Evolutionary conservation across 2,329 filamentous ascomycete genomes (phyloP), one percentile per base, ranked within the genome.

Genomic region (Purpureocillium lavendulum): DNA sequence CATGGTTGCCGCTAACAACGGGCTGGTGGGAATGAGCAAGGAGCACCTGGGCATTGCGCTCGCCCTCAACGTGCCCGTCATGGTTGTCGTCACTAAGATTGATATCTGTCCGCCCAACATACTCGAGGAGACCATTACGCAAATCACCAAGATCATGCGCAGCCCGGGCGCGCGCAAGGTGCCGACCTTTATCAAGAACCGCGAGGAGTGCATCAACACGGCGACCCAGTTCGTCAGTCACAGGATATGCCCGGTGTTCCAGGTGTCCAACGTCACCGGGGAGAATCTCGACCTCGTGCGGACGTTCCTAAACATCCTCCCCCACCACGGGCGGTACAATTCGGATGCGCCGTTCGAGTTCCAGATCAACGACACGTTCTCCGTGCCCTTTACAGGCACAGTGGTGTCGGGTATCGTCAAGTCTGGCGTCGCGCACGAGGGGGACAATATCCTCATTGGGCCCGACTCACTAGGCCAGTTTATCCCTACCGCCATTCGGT

Each of bases 1-100:
- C 35, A 98, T 98, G 92, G 92, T 98, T 1, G 92, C 92, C 11
- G 92, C 92, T 14, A 98, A 98, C 54, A 97, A 98, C 56, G 92
- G 92, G 4, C 70, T 98, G 34, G 86, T 97, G 35, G 92, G 92
- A 15, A 98, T 97, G 92, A 94, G 87, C 63, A 94, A 94, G 71
- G 92, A 98, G 67, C 92, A 98, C 61, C 69, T 98, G 4, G 92
- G 92, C 13, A 95, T 98, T 47, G 90, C 92, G 0, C 69, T 97
- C 26, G 89, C 92, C 1, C 70, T 98, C 38, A 97, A 97, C 55
- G 90, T 98, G 10, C 92, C 92, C 1, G 87, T 98, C 51, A 94
- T 98, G 87, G 89, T 97, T 4, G 82, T 96, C 48, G 81, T 97
- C 46, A 98, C 90, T 61, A 98, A 97, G 69, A 95, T 97, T 48